Conservation (phyloP, 148 eudicot genomes). For the Beta vulgaris region DNA sequence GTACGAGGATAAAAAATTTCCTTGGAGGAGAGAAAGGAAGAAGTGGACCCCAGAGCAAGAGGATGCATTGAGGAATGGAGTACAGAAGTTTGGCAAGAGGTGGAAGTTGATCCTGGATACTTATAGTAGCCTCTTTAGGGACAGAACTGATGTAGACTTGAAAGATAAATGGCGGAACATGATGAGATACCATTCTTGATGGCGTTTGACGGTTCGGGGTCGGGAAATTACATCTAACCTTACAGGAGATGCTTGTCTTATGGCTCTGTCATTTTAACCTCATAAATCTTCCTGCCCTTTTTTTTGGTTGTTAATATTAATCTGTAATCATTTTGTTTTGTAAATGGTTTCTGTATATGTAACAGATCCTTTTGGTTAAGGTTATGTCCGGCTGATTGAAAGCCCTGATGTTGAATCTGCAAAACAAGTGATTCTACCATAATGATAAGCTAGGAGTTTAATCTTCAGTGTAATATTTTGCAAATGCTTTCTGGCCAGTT, state of each 20-base stretch:
- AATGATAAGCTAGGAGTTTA: neutral
- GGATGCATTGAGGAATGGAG: conserved; percentile 63
- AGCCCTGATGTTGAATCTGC: too few relatives aligned
- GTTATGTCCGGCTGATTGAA: too few relatives aligned
- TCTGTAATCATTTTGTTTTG: conserved; percentile 3
- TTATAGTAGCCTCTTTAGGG: conserved; percentile 41
- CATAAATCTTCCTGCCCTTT: neutral
- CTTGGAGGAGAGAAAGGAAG: conserved; percentile 40
- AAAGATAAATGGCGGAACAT: conserved; percentile 91
- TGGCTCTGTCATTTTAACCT: neutral
- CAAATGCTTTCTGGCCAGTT: neutral
- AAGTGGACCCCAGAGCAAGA: conserved; percentile 64
- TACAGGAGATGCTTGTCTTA: neutral
- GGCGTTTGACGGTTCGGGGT: neutral
- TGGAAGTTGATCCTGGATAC: conserved; percentile 53
- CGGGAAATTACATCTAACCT: conserved; percentile 6
- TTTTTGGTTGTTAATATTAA: neutral
- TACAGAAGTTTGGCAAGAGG: conserved; percentile 48
- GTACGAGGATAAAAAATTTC: conserved; percentile 14
- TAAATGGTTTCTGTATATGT: conserved; percentile 20
- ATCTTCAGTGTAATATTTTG: neutral
- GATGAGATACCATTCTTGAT: conserved; percentile 17
- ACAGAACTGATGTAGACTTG: conserved; percentile 70
- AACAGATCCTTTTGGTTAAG: neutral
- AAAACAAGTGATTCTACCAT: too few relatives aligned